A percentile compares a stretch with the other conserved stretches of the same genome.
Evolutionary conservation across 345 rosid species (phyloP).

Genomic region (Viola odorata): DNA sequence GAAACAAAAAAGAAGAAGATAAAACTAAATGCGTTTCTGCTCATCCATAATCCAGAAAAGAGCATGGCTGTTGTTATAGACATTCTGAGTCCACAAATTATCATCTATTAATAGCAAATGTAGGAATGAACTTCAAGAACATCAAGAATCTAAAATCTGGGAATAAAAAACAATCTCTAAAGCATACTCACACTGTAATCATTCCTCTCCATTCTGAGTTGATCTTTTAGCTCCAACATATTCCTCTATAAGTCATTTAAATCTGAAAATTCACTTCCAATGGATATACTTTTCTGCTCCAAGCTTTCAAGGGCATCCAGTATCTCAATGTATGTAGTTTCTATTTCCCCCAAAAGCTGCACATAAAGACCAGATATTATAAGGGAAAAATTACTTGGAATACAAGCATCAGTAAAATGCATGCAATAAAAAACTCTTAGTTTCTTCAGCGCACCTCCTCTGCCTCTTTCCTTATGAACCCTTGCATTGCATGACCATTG

Average conservation of each 20-base stretch:
- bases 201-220: conserved; percentile 55
- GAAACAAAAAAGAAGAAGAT: too few species aligned
- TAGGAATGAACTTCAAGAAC: too few species aligned
- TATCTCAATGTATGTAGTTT: conserved; percentile 55
- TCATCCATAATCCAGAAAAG: too few species aligned
- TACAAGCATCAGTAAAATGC: conserved; percentile 2
- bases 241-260: conserved; percentile 40
- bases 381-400: not conserved
- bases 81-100: too few species aligned
- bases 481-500: conserved; percentile 49
- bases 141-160: too few species aligned
- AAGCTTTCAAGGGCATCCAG: conserved; percentile 50
- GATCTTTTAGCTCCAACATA: conserved; percentile 56
- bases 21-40: too few species aligned
- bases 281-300: conserved; percentile 48
- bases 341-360: conserved; percentile 67
- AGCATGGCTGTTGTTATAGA: too few species aligned
- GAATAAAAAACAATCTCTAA: too few species aligned
- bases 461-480: conserved; percentile 77
- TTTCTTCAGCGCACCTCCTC: conserved; percentile 43
- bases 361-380: not conserved
- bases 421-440: conserved; percentile 4
- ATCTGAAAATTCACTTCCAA: conserved; percentile 40
- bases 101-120: too few species aligned
- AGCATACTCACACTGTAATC: conserved; percentile 53